Percentiles rank a stretch among this genome's conserved stretches.
Conservation (phyloP, 768 basidiomycete genomes). For the Lactarius deliciosus region DNA sequence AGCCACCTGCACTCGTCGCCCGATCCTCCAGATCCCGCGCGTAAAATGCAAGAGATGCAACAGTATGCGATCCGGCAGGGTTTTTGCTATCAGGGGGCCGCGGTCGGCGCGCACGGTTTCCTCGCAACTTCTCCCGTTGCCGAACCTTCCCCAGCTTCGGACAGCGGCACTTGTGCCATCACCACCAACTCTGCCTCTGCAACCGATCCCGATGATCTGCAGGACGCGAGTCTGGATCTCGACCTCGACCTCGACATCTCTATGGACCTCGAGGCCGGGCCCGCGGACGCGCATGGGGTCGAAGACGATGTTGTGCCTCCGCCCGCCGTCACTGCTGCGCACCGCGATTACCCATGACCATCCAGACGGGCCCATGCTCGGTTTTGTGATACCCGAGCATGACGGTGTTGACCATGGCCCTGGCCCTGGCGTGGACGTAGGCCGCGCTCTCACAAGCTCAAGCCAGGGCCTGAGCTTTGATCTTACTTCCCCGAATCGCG, state of each 20-base stretch:
- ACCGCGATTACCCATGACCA: conserved; percentile 1
- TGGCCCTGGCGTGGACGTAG: too few species aligned
- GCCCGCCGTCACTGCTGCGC: not conserved
- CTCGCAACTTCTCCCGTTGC: conserved; percentile 11
- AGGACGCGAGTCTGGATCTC: not conserved
- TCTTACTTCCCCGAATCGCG: not conserved
- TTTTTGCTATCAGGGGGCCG: conserved; percentile 23
- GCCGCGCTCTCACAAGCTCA: not conserved
- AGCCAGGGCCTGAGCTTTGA: not conserved
- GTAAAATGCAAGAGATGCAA: not conserved
- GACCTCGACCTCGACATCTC: conserved; percentile 2
- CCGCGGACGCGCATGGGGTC: too few species aligned
- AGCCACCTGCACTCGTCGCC: conserved; percentile 8
- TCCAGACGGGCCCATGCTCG: conserved; percentile 18
- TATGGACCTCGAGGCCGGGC: conserved; percentile 4
- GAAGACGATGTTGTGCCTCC: not conserved
- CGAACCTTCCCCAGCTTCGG: not conserved
- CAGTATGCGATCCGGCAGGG: not conserved
- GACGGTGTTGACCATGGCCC: not conserved
- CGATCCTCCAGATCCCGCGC: not conserved
- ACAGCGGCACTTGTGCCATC: not conserved
- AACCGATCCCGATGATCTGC: not conserved
- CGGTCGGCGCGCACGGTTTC: conserved; percentile 20
- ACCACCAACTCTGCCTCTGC: too few species aligned
- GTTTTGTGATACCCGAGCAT: conserved; percentile 12